Conservation (phyloP, 768 basidiomycete genomes). For the Udeniomyces megalosporus region DNA sequence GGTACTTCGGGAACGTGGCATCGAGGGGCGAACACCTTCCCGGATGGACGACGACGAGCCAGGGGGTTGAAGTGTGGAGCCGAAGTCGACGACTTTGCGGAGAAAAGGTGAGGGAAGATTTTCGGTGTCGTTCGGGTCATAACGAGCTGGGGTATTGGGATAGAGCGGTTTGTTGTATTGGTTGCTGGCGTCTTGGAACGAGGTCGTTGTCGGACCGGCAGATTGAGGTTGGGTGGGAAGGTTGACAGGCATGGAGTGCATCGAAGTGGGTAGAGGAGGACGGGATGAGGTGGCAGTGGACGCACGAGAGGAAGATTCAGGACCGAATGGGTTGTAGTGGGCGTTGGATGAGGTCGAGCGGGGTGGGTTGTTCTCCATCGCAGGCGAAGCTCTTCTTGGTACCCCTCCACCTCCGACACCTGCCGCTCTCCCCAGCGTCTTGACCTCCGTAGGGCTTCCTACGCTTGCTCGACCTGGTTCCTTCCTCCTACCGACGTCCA, state of each 20-base stretch:
- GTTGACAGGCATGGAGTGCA: background rate
- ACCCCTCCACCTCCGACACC: background rate
- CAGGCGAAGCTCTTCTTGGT: background rate
- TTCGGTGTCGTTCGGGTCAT: constrained; percentile 8
- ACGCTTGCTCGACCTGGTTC: background rate
- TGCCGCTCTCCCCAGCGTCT: background rate
- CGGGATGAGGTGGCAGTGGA: background rate
- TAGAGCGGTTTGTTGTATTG: background rate
- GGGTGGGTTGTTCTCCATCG: background rate
- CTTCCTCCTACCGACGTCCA: background rate
- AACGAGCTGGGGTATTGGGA: constrained; percentile 9
- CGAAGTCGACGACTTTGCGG: background rate
- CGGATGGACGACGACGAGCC: background rate
- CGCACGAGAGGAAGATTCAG: background rate
- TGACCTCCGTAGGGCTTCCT: background rate
- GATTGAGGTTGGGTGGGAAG: background rate
- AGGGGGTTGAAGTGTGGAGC: background rate
- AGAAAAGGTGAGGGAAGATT: constrained; percentile 14
- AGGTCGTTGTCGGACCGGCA: background rate
- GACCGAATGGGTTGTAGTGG: background rate
- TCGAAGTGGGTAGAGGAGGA: constrained; percentile 5
- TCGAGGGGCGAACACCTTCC: background rate
- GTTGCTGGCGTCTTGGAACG: background rate
- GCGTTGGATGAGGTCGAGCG: background rate
- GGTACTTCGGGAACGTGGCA: constrained; percentile 8